A percentile compares a stretch with the other conserved stretches of the same genome.
These are phyloP conservation scores for Calonectria montana DNA, from an alignment of 2,329 filamentous ascomycete genomes.

Conservation along the genomic window DNA sequence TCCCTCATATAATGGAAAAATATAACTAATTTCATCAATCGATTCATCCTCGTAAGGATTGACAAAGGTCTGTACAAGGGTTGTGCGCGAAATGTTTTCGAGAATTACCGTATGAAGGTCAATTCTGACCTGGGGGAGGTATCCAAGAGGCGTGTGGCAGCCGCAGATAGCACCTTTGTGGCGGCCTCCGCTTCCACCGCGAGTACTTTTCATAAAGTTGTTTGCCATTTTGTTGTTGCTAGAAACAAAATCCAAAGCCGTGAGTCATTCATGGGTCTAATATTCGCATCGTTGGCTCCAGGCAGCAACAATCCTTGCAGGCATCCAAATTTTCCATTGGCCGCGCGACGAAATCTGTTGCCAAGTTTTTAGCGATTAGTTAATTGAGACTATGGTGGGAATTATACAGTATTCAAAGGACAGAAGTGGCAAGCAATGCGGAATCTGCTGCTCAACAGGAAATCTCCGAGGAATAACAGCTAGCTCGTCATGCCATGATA, in stretches of 20 bases:
- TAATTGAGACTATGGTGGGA: too few species aligned
- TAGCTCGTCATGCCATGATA: too few species aligned
- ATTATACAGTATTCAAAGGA: too few species aligned
- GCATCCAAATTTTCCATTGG: neutral
- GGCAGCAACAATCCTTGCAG: neutral
- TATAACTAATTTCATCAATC: conserved; percentile 67
- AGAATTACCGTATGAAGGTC: conserved; percentile 70
- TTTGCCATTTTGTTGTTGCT: neutral
- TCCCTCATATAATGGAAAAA: conserved; percentile 79
- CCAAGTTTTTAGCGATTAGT: too few species aligned
- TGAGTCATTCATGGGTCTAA: neutral
- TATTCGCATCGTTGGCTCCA: neutral
- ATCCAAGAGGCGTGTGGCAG: conserved; percentile 37
- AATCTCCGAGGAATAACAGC: too few species aligned
- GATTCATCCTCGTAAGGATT: conserved; percentile 58
- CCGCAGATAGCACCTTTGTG: neutral
- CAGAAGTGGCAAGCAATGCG: too few species aligned
- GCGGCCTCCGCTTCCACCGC: neutral
- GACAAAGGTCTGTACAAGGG: conserved; percentile 67
- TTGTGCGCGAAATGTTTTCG: conserved; percentile 60
- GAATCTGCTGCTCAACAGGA: too few species aligned
- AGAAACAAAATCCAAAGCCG: neutral
- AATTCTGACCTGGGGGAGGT: conserved; percentile 69
- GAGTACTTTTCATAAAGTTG: neutral
- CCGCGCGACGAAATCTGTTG: too few species aligned